These are phyloP conservation scores for Solanum gandarillasii DNA, from an alignment of 257 asterid genomes.

Conservation along the genomic window DNA sequence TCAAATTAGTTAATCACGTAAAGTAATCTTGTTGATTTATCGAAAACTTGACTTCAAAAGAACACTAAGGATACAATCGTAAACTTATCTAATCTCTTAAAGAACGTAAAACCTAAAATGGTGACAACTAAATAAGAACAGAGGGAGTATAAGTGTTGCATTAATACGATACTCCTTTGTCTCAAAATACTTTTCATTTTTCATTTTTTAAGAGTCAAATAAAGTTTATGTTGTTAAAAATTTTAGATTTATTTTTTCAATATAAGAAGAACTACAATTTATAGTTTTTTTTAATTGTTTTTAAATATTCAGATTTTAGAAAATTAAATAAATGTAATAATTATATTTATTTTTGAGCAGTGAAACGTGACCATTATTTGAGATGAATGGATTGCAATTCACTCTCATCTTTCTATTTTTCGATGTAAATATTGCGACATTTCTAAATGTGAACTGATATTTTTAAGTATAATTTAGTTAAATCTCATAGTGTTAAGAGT, in stretches of 20 bases:
- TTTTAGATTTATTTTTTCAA: too few relatives aligned
- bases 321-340: not conserved
- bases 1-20: too few relatives aligned
- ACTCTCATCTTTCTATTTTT: too few relatives aligned
- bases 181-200: too few relatives aligned
- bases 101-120: too few relatives aligned
- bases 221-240: too few relatives aligned
- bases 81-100: too few relatives aligned
- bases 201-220: too few relatives aligned
- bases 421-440: not conserved
- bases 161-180: not conserved
- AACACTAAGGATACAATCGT: too few relatives aligned
- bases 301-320: not conserved
- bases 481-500: not conserved
- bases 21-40: too few relatives aligned
- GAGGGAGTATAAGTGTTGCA: not conserved
- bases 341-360: not conserved
- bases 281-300: not conserved
- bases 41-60: not conserved
- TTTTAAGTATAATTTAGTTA: not conserved
- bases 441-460: not conserved
- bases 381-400: not conserved
- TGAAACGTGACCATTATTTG: too few relatives aligned
- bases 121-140: not conserved
- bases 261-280: too few relatives aligned